These are phyloP conservation scores for Pythium brachiatum DNA, from an alignment of 352 stramenopile genomes.

Conservation along the genomic window DNA sequence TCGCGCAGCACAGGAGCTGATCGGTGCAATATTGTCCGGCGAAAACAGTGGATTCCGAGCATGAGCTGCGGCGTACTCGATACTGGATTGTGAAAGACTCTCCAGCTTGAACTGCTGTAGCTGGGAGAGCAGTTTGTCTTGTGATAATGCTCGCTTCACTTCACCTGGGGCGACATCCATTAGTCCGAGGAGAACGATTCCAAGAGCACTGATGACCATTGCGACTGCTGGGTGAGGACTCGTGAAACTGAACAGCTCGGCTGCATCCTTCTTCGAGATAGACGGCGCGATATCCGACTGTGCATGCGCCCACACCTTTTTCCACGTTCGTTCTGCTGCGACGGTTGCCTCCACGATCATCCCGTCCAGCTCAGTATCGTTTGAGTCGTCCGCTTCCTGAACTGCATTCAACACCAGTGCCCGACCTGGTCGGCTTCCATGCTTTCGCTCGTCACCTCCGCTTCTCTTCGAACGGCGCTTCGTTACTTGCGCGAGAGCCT, in stretches of 20 bases:
- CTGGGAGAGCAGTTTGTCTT: slow-evolving; percentile 60
- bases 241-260: slow-evolving; percentile 79
- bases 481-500: slow-evolving; percentile 47
- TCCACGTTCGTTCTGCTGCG: slow-evolving; percentile 28
- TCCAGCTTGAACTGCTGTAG: slow-evolving; percentile 50
- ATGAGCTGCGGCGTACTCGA: slow-evolving; percentile 44
- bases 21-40: slow-evolving; percentile 55
- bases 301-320: slow-evolving; percentile 38
- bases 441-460: slow-evolving; percentile 1
- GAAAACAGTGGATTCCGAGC: slow-evolving; percentile 70
- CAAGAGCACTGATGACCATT: slow-evolving; percentile 70
- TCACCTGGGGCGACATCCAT: slow-evolving; percentile 37
- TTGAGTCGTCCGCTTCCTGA: slow-evolving; percentile 14
- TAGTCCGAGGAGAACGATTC: slow-evolving; percentile 47
- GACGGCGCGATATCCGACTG: slow-evolving; percentile 3
- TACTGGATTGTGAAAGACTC: slow-evolving; percentile 27
- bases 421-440: not conserved
- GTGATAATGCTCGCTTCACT: slow-evolving; percentile 53
- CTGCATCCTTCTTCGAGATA: slow-evolving; percentile 66
- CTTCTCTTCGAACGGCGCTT: slow-evolving; percentile 6
- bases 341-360: not conserved
- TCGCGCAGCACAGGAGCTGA: slow-evolving; percentile 83
- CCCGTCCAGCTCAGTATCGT: not conserved
- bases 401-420: not conserved
- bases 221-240: slow-evolving; percentile 71